Evolutionary conservation across 1,139 yeast species (phyloP).

Genomic region (Hyphopichia fennica): DNA sequence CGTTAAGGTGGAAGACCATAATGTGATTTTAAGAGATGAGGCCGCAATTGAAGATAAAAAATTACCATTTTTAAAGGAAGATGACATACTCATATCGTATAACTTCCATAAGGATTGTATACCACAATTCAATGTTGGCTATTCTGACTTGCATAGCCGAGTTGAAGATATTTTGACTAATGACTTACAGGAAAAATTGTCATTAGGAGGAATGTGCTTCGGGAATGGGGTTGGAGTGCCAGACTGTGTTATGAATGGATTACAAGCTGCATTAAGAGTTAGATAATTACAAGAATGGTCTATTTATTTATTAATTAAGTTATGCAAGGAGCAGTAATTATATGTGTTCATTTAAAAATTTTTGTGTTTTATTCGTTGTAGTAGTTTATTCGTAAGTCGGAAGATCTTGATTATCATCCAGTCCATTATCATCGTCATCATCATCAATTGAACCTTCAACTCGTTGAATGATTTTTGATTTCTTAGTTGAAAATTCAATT

Average conservation of each 20-base stretch:
- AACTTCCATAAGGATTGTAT: slow-evolving; percentile 56
- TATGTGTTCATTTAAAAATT: slow-evolving; percentile 1
- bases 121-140: slow-evolving; percentile 83
- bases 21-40: slow-evolving; percentile 29
- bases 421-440: neutral
- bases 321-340: too few species aligned
- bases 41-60: slow-evolving; percentile 19
- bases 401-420: neutral
- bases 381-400: slow-evolving; percentile 1
- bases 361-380: too few species aligned
- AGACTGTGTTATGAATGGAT: slow-evolving; percentile 70
- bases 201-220: slow-evolving; percentile 80
- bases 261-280: slow-evolving; percentile 49
- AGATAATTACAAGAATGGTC: neutral
- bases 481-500: slow-evolving; percentile 47
- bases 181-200: slow-evolving; percentile 44
- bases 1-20: slow-evolving; percentile 37
- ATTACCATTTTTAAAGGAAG: slow-evolving; percentile 26
- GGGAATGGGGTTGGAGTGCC: slow-evolving; percentile 89
- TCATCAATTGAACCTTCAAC: neutral
- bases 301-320: neutral
- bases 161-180: slow-evolving; percentile 28
- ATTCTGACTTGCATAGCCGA: slow-evolving; percentile 47
- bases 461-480: slow-evolving; percentile 25
- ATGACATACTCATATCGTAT: slow-evolving; percentile 37